Percentiles rank a stretch among this genome's conserved stretches.
These are phyloP conservation scores for Dacryopinax primogenitus DNA, from an alignment of 768 basidiomycete species.

Conservation along the genomic window DNA sequence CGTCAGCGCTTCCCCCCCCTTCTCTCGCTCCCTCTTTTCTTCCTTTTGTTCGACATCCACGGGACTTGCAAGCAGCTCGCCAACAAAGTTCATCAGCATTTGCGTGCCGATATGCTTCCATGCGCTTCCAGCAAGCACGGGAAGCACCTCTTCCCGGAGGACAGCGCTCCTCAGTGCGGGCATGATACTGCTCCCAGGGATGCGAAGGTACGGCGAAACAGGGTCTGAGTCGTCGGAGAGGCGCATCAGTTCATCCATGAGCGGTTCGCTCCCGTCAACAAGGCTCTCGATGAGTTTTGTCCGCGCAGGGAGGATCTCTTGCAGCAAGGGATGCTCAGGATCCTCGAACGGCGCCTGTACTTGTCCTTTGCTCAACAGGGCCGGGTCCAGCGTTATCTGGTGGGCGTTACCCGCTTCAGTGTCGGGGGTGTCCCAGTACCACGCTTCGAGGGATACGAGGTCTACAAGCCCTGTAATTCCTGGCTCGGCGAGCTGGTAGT, in stretches of 20 bases:
- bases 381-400: neutral
- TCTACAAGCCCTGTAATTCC: conserved; percentile 78
- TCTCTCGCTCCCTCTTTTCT: conserved; percentile 29
- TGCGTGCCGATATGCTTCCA: conserved; percentile 70
- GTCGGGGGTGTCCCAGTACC: conserved; percentile 51
- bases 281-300: conserved; percentile 61
- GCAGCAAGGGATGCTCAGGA: conserved; percentile 50
- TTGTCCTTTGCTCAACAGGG: neutral
- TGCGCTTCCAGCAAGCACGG: conserved; percentile 74
- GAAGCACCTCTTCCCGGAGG: conserved; percentile 50
- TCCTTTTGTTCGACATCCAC: conserved; percentile 36
- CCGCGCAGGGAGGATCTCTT: conserved; percentile 54
- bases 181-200: conserved; percentile 42
- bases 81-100: conserved; percentile 66
- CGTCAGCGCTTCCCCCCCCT: conserved; percentile 24
- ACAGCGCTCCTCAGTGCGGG: conserved; percentile 57
- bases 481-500: conserved; percentile 62
- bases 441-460: conserved; percentile 70
- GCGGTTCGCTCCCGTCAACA: conserved; percentile 63
- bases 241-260: conserved; percentile 59
- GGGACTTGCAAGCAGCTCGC: conserved; percentile 67
- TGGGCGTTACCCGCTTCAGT: conserved; percentile 28
- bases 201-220: conserved; percentile 47
- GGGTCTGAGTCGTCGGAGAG: conserved; percentile 37
- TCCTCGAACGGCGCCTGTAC: neutral